Percentiles rank a stretch among this genome's conserved stretches.
These are phyloP conservation scores for Spiromastix sp. DNA, from an alignment of 2,329 filamentous ascomycete genomes.

Conservation along the genomic window DNA sequence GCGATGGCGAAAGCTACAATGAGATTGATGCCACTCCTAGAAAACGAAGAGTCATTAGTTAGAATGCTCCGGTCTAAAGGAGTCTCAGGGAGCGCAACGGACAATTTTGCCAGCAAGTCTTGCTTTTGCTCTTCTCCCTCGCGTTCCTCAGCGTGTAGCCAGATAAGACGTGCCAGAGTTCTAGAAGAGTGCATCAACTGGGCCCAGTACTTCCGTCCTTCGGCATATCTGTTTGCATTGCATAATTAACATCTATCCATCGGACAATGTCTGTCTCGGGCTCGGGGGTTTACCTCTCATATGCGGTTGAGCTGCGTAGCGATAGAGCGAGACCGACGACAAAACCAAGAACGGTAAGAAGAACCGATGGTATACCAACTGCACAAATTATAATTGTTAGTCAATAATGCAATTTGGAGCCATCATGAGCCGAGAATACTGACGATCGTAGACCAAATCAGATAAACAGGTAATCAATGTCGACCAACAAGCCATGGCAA, in stretches of 20 bases:
- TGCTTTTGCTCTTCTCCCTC: slow-evolving; percentile 50
- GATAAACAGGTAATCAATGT: slow-evolving; percentile 53
- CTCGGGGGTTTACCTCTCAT: slow-evolving; percentile 52
- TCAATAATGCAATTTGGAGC: no score
- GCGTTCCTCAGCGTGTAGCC: slow-evolving; percentile 63
- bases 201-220: slow-evolving; percentile 55
- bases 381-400: no score
- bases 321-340: slow-evolving; percentile 69
- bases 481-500: slow-evolving; percentile 54
- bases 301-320: slow-evolving; percentile 66
- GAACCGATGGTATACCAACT: slow-evolving; percentile 48
- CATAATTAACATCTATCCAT: no score
- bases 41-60: neutral
- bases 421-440: no score
- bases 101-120: slow-evolving; percentile 59
- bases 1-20: slow-evolving; percentile 67
- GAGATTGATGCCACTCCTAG: slow-evolving; percentile 59
- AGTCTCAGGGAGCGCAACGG: slow-evolving; percentile 10
- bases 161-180: slow-evolving; percentile 60
- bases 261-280: no score
- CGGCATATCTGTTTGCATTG: slow-evolving; percentile 43
- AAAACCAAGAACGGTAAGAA: slow-evolving; percentile 71
- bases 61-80: no score
- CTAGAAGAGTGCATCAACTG: slow-evolving; percentile 45
- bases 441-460: slow-evolving; percentile 27